Conservation (phyloP, 1,284 basidiomycete species). For the Heterobasidion occidentale region DNA sequence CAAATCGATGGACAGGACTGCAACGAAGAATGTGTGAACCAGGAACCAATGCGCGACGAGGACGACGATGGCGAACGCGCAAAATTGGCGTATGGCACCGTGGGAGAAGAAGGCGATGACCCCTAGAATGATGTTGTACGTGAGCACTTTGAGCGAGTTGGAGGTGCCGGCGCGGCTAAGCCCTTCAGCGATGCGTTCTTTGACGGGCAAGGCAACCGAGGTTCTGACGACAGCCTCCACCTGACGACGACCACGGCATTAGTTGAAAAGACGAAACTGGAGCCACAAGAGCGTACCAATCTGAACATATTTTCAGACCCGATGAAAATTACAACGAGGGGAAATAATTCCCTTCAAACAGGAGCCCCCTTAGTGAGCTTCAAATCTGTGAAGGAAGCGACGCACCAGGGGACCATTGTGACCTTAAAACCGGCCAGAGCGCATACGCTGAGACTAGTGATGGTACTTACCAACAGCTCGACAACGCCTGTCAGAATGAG, state of each 20-base stretch:
- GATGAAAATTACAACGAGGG: constrained; percentile 92
- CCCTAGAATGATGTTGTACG: constrained; percentile 79
- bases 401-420: constrained; percentile 82
- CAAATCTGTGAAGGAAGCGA: constrained; percentile 9
- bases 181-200: constrained; percentile 87
- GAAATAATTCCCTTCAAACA: constrained; percentile 65
- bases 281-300: constrained; percentile 47
- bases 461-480: constrained; percentile 85
- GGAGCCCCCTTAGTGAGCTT: not conserved
- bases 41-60: constrained; percentile 95
- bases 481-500: constrained; percentile 90
- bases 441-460: constrained; percentile 89
- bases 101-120: constrained; percentile 72
- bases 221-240: constrained; percentile 88
- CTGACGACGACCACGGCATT: constrained; percentile 27
- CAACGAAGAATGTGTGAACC: constrained; percentile 87
- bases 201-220: constrained; percentile 84
- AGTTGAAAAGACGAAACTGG: constrained; percentile 1
- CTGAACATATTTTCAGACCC: constrained; percentile 98
- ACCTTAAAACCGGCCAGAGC: constrained; percentile 80
- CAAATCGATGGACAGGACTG: constrained; percentile 86
- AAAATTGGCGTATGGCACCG: constrained; percentile 88
- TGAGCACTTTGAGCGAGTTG: constrained; percentile 87
- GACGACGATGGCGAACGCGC: constrained; percentile 89
- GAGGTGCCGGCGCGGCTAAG: constrained; percentile 83